Percentiles rank a stretch among this genome's conserved stretches.
Evolutionary conservation across 1,284 basidiomycete genomes (phyloP).

Genomic region (Rhodofomes roseus): DNA sequence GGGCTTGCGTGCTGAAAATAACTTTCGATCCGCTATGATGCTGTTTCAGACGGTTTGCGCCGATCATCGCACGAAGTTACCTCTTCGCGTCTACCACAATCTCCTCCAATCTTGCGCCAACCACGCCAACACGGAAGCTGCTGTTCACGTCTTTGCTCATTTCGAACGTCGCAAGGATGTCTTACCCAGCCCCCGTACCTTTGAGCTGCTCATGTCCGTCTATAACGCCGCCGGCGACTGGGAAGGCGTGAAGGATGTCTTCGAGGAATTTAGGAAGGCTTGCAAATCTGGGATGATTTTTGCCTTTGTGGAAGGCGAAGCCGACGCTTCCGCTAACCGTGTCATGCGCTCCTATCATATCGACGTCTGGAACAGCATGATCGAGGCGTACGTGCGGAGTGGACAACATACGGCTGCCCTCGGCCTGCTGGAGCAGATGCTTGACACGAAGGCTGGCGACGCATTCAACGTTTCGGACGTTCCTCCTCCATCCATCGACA

Average conservation of each 20-base stretch:
- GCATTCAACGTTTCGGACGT: constrained; percentile 38
- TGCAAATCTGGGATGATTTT: constrained; percentile 34
- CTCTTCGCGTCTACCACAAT: constrained; percentile 42
- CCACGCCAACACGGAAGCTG: constrained; percentile 58
- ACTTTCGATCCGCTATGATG: constrained; percentile 67
- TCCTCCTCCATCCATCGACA: constrained; percentile 57
- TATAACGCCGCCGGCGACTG: constrained; percentile 55
- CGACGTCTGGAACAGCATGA: constrained; percentile 71
- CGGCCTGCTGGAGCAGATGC: constrained; percentile 70
- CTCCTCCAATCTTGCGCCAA: constrained; percentile 67
- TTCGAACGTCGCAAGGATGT: constrained; percentile 49
- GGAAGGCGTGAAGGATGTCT: constrained; percentile 60
- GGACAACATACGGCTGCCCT: constrained; percentile 65
- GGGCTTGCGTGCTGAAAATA: constrained; percentile 57
- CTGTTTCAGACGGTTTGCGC: constrained; percentile 63
- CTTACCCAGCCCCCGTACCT: constrained; percentile 42
- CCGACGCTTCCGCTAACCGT: background rate
- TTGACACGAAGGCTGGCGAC: constrained; percentile 43
- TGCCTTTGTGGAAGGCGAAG: constrained; percentile 9
- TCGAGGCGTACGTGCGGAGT: constrained; percentile 69
- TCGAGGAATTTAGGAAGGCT: constrained; percentile 55
- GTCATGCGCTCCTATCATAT: constrained; percentile 32
- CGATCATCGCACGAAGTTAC: constrained; percentile 33
- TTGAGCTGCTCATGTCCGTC: constrained; percentile 59
- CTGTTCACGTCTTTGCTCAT: constrained; percentile 67